Conservation (phyloP, 495 filamentous ascomycete species). For the Aspergillus bridgeri region DNA sequence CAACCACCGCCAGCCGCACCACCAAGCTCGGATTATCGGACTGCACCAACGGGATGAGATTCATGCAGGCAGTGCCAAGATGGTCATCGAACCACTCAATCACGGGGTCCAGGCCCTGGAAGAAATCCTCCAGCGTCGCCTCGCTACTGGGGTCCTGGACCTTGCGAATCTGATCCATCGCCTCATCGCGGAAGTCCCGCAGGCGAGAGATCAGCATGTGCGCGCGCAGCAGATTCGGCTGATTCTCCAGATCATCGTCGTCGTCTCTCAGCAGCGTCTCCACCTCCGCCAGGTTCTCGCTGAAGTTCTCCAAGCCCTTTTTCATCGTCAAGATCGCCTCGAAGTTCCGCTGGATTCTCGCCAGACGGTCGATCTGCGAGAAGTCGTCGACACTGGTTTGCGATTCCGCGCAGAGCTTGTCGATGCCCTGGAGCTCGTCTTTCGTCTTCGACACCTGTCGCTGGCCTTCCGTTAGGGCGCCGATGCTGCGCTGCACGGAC, state of each 20-base stretch:
- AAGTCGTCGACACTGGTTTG: slow-evolving; percentile 97
- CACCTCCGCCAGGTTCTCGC: slow-evolving; percentile 66
- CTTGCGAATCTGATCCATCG: slow-evolving; percentile 87
- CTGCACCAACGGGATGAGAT: slow-evolving; percentile 80
- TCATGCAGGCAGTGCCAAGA: slow-evolving; percentile 80
- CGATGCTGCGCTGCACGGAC: slow-evolving; percentile 88
- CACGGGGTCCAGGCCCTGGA: slow-evolving; percentile 79
- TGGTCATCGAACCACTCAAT: slow-evolving; percentile 96
- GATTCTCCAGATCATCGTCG: slow-evolving; percentile 79
- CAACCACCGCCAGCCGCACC: slow-evolving; percentile 83
- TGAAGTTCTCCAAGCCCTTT: slow-evolving; percentile 79
- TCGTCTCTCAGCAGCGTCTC: slow-evolving; percentile 75
- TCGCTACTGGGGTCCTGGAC: slow-evolving; percentile 69
- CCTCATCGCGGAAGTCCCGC: slow-evolving; percentile 89
- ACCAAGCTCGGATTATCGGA: slow-evolving; percentile 83
- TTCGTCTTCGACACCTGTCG: slow-evolving; percentile 83
- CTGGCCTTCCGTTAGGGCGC: slow-evolving; percentile 78
- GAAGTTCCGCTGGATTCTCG: slow-evolving; percentile 92
- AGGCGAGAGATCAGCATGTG: slow-evolving; percentile 91
- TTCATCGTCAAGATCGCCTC: slow-evolving; percentile 90
- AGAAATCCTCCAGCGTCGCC: slow-evolving; percentile 81
- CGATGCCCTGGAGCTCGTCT: slow-evolving; percentile 98
- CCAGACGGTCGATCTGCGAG: slow-evolving; percentile 89
- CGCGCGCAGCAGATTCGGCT: slow-evolving; percentile 83
- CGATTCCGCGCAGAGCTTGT: slow-evolving; percentile 92